Evolutionary conservation across 2,329 filamentous ascomycete genomes (phyloP).

Genomic region (Talaromyces sp.): DNA sequence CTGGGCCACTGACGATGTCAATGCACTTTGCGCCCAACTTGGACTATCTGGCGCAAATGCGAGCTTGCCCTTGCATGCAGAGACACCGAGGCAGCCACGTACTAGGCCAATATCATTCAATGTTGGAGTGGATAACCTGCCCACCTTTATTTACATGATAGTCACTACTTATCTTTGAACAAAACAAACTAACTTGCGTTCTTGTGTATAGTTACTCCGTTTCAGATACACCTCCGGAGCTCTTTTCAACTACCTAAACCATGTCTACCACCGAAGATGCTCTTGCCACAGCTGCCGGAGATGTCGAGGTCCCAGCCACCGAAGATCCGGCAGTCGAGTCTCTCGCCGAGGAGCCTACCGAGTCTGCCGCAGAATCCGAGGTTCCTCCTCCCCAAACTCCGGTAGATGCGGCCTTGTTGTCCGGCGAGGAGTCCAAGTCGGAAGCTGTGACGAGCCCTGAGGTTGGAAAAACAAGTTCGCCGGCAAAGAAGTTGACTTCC

Average conservation of each 20-base stretch:
- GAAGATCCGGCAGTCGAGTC: conserved; percentile 3
- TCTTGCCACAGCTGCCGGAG: conserved; percentile 26
- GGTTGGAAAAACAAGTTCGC: conserved; percentile 34
- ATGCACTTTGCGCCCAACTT: neutral
- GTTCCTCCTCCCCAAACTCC: conserved; percentile 34
- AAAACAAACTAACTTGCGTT: neutral
- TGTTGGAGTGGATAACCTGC: neutral
- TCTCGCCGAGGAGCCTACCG: conserved; percentile 7
- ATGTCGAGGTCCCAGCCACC: conserved; percentile 24
- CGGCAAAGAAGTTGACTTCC: conserved; percentile 27
- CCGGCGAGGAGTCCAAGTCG: conserved; percentile 31
- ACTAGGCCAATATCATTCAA: neutral
- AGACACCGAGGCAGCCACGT: conserved; percentile 3
- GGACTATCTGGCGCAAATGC: conserved; percentile 4
- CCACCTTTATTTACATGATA: neutral
- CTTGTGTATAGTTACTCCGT: neutral
- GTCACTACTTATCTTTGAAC: neutral
- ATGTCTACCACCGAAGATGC: conserved; percentile 26
- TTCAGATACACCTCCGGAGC: neutral
- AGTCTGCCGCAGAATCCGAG: conserved; percentile 28
- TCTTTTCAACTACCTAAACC: neutral
- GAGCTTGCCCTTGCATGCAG: conserved; percentile 6
- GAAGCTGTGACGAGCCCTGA: conserved; percentile 35
- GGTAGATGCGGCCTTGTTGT: conserved; percentile 32
- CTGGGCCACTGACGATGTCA: neutral